A percentile compares a stretch with the other conserved stretches of the same genome.
Conservation (phyloP, 176 grass and related monocot genomes). For the Aegilops speltoides region DNA sequence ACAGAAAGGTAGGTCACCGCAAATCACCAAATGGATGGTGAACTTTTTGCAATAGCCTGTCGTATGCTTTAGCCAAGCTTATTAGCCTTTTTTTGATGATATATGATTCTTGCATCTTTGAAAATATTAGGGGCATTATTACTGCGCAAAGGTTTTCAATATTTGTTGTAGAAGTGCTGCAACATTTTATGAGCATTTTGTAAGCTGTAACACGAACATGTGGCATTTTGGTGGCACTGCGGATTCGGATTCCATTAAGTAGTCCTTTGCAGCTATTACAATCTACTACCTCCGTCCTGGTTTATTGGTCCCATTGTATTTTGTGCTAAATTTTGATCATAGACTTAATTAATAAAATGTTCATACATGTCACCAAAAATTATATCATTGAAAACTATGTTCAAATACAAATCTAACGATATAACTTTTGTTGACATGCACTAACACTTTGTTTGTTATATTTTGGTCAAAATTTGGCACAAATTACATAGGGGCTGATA, state of each 20-base stretch:
- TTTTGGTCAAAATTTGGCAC: no score
- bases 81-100: constrained; percentile 33
- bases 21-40: constrained; percentile 19
- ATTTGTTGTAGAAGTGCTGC: background rate
- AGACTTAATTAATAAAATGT: no score
- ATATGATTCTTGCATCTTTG: constrained; percentile 25
- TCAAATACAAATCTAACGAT: no score
- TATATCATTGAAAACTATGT: no score
- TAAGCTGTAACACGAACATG: constrained; percentile 27
- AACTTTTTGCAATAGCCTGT: constrained; percentile 40
- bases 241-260: background rate
- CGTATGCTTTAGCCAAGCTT: constrained; percentile 20
- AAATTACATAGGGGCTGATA: no score
- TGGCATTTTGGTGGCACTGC: background rate
- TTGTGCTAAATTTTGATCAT: no score
- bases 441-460: no score
- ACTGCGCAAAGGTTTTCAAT: background rate
- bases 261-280: no score
- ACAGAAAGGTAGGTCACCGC: constrained; percentile 29
- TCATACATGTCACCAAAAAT: no score
- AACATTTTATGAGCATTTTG: constrained; percentile 9
- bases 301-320: no score
- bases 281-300: no score
- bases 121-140: constrained; percentile 3
- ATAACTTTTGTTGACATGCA: no score